phyloP scores from a whole-genome alignment of 257 asterid species.

The Paraleonurus japonicus region DNA sequence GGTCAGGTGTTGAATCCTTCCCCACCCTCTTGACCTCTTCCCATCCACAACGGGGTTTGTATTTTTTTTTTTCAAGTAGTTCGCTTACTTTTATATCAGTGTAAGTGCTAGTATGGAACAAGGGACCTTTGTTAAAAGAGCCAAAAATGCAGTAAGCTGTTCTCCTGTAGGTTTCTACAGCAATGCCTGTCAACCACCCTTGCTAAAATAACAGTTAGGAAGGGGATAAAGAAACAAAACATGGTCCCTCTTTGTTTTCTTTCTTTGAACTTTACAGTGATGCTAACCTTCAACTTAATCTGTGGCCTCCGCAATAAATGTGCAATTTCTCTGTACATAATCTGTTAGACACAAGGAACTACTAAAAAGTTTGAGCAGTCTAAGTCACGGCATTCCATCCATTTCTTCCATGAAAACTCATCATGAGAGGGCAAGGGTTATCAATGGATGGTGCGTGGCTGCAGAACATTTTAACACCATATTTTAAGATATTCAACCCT shows the following conservation, averaged over 20 bases:
- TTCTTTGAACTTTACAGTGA: not conserved
- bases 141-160: not conserved
- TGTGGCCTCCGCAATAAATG: constrained; percentile 4
- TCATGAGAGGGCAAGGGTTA: not conserved
- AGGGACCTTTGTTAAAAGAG: not conserved
- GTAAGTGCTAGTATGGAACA: not conserved
- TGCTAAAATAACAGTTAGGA: not conserved
- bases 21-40: not conserved
- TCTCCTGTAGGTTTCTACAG: not conserved
- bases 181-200: not conserved
- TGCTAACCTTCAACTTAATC: not conserved
- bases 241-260: not conserved
- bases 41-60: not conserved
- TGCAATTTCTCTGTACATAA: not conserved
- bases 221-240: not conserved
- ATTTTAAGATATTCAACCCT: constrained; percentile 5
- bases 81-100: not conserved
- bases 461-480: constrained; percentile 5
- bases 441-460: constrained; percentile 1
- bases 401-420: constrained; percentile 2
- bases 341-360: constrained; percentile 13
- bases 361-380: constrained; percentile 8
- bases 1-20: not conserved
- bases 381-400: not conserved
- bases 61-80: not conserved